A percentile compares a stretch with the other conserved stretches of the same genome.
These are phyloP conservation scores for Melanomma pulvis-pyrius DNA, from an alignment of 495 filamentous ascomycete genomes.

Conservation along the genomic window DNA sequence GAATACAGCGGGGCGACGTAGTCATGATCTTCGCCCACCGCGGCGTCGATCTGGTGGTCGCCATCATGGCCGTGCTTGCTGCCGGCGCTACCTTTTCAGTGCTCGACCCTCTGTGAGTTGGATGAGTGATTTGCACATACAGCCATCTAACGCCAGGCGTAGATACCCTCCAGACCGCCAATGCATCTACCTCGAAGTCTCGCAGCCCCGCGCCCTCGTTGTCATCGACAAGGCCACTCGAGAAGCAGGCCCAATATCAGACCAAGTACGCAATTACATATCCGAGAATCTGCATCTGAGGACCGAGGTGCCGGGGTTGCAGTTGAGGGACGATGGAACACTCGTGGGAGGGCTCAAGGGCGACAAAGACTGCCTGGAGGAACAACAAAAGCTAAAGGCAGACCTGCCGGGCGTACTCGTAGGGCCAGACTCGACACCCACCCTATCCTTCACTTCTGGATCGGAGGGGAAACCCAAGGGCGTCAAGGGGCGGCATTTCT, in stretches of 20 bases:
- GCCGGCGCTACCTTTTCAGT: constrained; percentile 73
- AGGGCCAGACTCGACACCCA: constrained; percentile 88
- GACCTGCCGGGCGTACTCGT: constrained; percentile 72
- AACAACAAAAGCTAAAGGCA: constrained; percentile 55
- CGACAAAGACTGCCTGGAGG: constrained; percentile 68
- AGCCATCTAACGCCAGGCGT: neutral
- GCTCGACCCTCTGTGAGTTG: constrained; percentile 67
- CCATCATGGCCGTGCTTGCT: constrained; percentile 49
- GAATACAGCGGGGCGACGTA: constrained; percentile 79
- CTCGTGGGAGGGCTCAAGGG: constrained; percentile 68
- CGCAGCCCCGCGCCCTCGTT: constrained; percentile 76
- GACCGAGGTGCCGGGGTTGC: constrained; percentile 76
- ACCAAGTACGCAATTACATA: constrained; percentile 73
- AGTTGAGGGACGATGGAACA: constrained; percentile 71
- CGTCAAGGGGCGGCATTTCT: constrained; percentile 86
- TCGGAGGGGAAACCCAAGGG: constrained; percentile 86
- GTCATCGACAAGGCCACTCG: constrained; percentile 77
- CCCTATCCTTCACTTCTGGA: constrained; percentile 82
- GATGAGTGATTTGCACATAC: neutral
- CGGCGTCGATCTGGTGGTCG: constrained; percentile 70
- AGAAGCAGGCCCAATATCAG: constrained; percentile 71
- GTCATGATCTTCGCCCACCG: constrained; percentile 92
- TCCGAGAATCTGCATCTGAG: constrained; percentile 70
- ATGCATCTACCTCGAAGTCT: constrained; percentile 88
- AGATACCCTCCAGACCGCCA: constrained; percentile 84